Evolutionary conservation across 2,329 filamentous ascomycete genomes (phyloP).

Genomic region (Chaetomiaceae sp.): DNA sequence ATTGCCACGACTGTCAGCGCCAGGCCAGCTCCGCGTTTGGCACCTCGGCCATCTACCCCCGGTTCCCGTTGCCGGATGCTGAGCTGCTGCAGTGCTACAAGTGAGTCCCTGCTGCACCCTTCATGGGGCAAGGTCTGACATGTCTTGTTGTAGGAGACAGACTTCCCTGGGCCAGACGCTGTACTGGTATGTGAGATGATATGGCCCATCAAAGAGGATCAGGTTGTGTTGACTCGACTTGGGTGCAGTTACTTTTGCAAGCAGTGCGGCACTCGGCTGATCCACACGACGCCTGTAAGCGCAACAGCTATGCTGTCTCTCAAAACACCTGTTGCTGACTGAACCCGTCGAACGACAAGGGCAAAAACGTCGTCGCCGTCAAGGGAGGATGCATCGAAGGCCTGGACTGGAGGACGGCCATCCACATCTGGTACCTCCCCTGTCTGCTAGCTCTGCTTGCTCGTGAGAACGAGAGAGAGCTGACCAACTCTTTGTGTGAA

Average conservation of each 20-base stretch:
- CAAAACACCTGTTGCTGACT: not conserved
- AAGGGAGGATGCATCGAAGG: conserved; percentile 65
- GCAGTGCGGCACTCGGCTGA: conserved; percentile 59
- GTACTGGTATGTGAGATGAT: conserved; percentile 44
- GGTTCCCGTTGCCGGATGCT: conserved; percentile 52
- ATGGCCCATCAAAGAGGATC: no score
- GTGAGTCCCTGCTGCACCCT: conserved; percentile 36
- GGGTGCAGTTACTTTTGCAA: conserved; percentile 58
- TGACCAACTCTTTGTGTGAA: not conserved
- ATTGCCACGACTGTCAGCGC: conserved; percentile 62
- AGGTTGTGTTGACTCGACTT: not conserved
- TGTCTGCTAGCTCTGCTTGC: not conserved
- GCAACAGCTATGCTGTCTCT: not conserved
- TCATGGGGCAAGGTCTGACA: not conserved
- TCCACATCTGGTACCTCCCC: conserved; percentile 53
- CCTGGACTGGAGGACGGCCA: conserved; percentile 55
- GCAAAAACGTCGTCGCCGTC: conserved; percentile 58
- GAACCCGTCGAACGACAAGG: conserved; percentile 37
- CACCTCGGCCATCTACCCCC: conserved; percentile 64
- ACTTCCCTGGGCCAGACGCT: conserved; percentile 54
- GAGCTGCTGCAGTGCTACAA: conserved; percentile 51
- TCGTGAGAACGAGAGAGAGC: not conserved
- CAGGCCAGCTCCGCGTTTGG: conserved; percentile 65
- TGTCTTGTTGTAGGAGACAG: conserved; percentile 42
- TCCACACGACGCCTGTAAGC: conserved; percentile 57